Evolutionary conservation across 2,329 filamentous ascomycete species (phyloP), one percentile per base, ranked within the genome.

Genomic region (Ceratocystis alfenasii): DNA sequence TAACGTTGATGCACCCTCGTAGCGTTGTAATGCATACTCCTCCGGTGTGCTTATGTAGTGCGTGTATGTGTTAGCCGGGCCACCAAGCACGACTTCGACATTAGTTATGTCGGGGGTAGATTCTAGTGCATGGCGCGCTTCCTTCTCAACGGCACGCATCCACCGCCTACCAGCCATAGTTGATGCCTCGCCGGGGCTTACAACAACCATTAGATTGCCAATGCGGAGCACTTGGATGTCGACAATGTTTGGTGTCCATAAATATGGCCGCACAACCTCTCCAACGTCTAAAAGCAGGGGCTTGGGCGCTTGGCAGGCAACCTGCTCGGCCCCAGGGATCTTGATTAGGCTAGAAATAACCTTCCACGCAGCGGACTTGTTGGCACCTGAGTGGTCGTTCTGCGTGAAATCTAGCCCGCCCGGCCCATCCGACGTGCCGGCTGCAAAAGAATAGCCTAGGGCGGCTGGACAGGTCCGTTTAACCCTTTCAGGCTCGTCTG

Each of bases 381-480:
- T 82, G 50, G 90, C 87, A n/a, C 83, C 79, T 41, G 86, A 86
- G 0, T 85, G 83, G 69, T 89, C 83, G 69, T 91, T 92, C 73
- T 97, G 93, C 1, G 89, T 94, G 73, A 97, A 96, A 75, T 97
- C 93, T 71, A 96, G 95, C 0, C 85, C 86, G 0, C 93, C 93
- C 0, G 93, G 92, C 5, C 93, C 90, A 73, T 97, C 93, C 0
- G 90, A 89, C 0, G 93, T 97, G 10, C 93, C 93, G 0, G 89
- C 93, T 0, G 93, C 93, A 73, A 97, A 97, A 0, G 89, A 92
- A 73, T 94, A 95, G 5, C 93, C 93, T 68, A 97, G 78, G 0
- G 91, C 90, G 0, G 92, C 92, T 2, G 91, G 87, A 71, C 93
- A 97, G 0, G 92, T 95, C 62, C 77, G n/a, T 5, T 86, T 88